Conservation (phyloP, 2,329 filamentous ascomycete genomes). For the Cladorrhinum sp. region DNA sequence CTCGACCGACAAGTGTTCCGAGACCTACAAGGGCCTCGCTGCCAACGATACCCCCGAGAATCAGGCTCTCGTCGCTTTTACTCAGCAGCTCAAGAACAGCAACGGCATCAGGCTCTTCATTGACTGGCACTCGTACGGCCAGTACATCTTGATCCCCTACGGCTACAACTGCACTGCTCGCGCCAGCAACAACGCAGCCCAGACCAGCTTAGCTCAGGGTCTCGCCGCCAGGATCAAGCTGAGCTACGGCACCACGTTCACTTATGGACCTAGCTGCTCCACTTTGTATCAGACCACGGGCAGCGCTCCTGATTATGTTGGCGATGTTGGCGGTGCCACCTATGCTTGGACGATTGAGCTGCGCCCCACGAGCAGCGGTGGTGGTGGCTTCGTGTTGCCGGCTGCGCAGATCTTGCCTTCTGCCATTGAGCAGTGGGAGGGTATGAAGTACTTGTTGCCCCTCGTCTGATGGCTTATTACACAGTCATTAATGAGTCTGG, state of each 20-base stretch:
- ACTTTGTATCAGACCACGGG: slow-evolving; percentile 22
- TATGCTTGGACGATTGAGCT: slow-evolving; percentile 23
- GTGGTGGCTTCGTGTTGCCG: slow-evolving; percentile 20
- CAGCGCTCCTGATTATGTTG: slow-evolving; percentile 17
- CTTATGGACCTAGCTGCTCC: slow-evolving; percentile 18
- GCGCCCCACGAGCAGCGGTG: slow-evolving; percentile 6
- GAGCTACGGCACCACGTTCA: slow-evolving; percentile 19
- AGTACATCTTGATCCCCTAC: slow-evolving; percentile 22
- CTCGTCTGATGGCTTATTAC: neutral
- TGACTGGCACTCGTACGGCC: slow-evolving; percentile 54
- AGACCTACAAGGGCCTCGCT: slow-evolving; percentile 40
- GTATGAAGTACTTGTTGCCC: slow-evolving; percentile 19
- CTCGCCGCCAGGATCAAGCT: slow-evolving; percentile 11
- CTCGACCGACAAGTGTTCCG: slow-evolving; percentile 43
- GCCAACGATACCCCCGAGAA: slow-evolving; percentile 50
- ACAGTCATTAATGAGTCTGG: no score
- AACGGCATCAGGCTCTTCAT: slow-evolving; percentile 60
- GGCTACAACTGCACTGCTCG: slow-evolving; percentile 20
- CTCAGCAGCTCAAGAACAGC: slow-evolving; percentile 31
- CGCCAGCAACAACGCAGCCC: slow-evolving; percentile 16
- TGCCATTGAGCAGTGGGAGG: slow-evolving; percentile 22
- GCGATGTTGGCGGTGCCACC: slow-evolving; percentile 15
- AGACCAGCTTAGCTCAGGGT: slow-evolving; percentile 13
- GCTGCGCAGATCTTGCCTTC: slow-evolving; percentile 21
- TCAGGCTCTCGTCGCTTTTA: slow-evolving; percentile 42